Base-by-base conservation (phyloP, 2,329 filamentous ascomycete species). In the Curvularia sp. region DNA sequence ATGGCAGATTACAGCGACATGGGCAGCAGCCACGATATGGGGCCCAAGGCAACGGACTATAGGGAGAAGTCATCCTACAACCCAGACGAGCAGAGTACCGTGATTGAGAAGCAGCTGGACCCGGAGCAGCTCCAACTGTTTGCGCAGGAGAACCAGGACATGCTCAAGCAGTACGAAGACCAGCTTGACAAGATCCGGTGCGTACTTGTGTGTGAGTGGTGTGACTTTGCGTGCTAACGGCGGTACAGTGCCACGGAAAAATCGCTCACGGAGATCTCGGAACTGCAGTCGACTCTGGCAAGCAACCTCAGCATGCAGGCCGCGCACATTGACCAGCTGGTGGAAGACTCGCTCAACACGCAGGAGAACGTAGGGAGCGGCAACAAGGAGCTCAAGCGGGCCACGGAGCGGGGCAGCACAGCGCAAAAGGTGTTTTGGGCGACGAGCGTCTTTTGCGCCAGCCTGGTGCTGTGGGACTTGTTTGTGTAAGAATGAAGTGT, bases 131-230 rank as follows among this genome's bases (percentile, higher is more conserved):
- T 95, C 52, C 94, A 97, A 76, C 86, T 97, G 74, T 98, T 99
- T 79, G 93, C 94, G 67, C 86, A 92, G 78, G 93, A 96, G 73
- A 97, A 98, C 74, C 89, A 93, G 77, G 89, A 92, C 63, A 93
- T 99, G 88, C 84, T 98, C 68, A 91, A 90, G 77, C 91, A 97
- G 78, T 97, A 96, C 77, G 92, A 97, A 77, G 92, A 90, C 79
- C 93, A 91, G n/a, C 81, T 98, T 75, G 90, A 93, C 77, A 95
- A 98, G 84, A 92, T 98, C 66, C 91, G 90, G 91, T 96, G 85
- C 54, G 90, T 84, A 26, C 6, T 18, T 7, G 26, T 18, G 33
- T 15, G 15, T 12, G 5, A 15, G 20, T 30, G 22, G 41, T 22
- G 13, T 22, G 12, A 18, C 28, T 5, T 13, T 22, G 9, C 13